Conservation (phyloP, 306 rosid genomes). For the Chamaecrista fasciculata region DNA sequence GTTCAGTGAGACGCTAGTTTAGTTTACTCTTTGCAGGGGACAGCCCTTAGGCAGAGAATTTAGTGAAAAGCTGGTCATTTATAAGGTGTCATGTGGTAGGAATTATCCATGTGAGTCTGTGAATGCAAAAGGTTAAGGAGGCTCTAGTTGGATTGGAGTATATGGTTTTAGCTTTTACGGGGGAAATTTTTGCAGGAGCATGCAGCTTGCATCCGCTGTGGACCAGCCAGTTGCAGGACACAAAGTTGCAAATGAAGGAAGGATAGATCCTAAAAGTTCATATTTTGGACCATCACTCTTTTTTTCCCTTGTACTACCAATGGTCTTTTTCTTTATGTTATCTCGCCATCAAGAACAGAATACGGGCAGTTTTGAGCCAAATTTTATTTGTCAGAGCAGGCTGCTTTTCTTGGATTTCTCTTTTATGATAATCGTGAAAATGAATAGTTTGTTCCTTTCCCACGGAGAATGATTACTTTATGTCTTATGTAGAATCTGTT, state of each 20-base stretch:
- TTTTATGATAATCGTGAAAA: neutral
- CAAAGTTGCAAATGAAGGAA: neutral
- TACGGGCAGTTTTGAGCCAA: neutral
- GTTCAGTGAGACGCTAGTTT: neutral
- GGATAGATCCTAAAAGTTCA: too few species aligned
- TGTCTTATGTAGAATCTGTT: too few species aligned
- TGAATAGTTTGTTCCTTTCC: too few species aligned
- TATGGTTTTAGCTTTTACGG: neutral
- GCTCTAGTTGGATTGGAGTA: neutral
- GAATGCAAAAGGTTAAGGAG: neutral
- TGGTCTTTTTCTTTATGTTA: neutral
- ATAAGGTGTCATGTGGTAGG: neutral
- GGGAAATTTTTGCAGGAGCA: neutral
- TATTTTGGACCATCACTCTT: too few species aligned
- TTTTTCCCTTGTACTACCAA: neutral
- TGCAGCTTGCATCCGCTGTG: neutral
- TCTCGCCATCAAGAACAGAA: neutral
- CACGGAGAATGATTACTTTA: too few species aligned
- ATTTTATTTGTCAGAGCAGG: neutral
- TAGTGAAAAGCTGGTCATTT: neutral
- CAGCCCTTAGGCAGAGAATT: neutral
- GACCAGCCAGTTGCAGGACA: neutral
- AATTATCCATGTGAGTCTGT: neutral
- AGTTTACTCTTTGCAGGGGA: neutral
- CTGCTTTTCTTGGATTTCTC: neutral